Evolutionary conservation across 768 basidiomycete species (phyloP).

Genomic region (Fomitopsis pulvina): DNA sequence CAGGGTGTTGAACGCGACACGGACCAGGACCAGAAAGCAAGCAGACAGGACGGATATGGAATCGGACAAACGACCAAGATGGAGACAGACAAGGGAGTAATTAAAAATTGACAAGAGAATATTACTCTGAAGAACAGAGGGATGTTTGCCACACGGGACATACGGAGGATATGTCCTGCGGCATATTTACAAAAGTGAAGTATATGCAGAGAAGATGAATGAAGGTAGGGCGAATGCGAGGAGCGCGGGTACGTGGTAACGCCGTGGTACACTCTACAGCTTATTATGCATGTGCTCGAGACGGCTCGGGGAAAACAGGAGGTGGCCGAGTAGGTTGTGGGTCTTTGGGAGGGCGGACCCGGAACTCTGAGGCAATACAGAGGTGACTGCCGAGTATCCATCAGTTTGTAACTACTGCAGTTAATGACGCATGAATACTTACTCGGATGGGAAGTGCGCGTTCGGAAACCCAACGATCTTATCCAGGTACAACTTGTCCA

Average conservation of each 20-base stretch:
- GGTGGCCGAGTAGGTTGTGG: conserved; percentile 27
- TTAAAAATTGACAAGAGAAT: conserved; percentile 6
- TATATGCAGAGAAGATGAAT: background rate
- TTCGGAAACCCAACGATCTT: conserved; percentile 97
- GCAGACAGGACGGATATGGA: conserved; percentile 5
- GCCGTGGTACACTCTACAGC: conserved; percentile 5
- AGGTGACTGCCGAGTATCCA: conserved; percentile 48
- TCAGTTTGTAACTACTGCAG: conserved; percentile 4
- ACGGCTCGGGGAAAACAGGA: conserved; percentile 33
- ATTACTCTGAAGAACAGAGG: conserved; percentile 8
- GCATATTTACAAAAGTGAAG: conserved; percentile 20
- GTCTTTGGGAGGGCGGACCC: conserved; percentile 68
- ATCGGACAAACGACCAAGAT: conserved; percentile 10
- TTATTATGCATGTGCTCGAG: conserved; percentile 27
- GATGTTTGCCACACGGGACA: conserved; percentile 3
- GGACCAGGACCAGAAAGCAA: conserved; percentile 19
- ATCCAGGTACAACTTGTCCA: conserved; percentile 78
- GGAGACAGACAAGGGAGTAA: too few relatives aligned
- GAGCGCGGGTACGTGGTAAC: conserved; percentile 2
- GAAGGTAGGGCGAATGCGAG: conserved; percentile 9
- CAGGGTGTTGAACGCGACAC: conserved; percentile 22
- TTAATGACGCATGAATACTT: conserved; percentile 30
- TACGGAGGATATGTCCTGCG: conserved; percentile 4
- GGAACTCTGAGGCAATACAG: conserved; percentile 66
- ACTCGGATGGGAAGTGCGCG: conserved; percentile 96